Evolutionary conservation across 2,329 filamentous ascomycete species (phyloP).

Genomic region (Magnaporthiopsis rhizophila): DNA sequence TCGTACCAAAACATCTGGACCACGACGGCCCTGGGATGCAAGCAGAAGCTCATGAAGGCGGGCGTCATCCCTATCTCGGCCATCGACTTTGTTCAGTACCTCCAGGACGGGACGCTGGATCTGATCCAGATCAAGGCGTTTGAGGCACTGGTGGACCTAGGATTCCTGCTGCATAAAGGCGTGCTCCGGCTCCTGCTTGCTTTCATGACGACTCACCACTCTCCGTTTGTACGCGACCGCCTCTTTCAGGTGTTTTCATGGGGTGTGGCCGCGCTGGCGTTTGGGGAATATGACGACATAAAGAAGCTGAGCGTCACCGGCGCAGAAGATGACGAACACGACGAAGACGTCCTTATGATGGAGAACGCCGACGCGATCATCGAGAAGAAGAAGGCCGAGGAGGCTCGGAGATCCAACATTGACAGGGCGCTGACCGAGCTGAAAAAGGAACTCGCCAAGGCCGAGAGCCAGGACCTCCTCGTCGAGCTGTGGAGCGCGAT

Average conservation of each 20-base stretch:
- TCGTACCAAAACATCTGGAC: slow-evolving; percentile 64
- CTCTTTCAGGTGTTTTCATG: slow-evolving; percentile 51
- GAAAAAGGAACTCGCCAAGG: slow-evolving; percentile 31
- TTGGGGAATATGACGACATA: slow-evolving; percentile 42
- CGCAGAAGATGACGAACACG: slow-evolving; percentile 10
- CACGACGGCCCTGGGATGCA: slow-evolving; percentile 52
- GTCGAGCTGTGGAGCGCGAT: slow-evolving; percentile 41
- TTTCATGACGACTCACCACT: slow-evolving; percentile 52
- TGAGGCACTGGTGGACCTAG: slow-evolving; percentile 56
- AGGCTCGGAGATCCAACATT: slow-evolving; percentile 40
- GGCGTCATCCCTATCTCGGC: slow-evolving; percentile 47
- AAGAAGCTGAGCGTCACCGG: slow-evolving; percentile 14
- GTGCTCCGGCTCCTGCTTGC: slow-evolving; percentile 51
- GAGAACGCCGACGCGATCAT: slow-evolving; percentile 35
- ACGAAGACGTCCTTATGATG: slow-evolving; percentile 32
- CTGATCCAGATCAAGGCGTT: slow-evolving; percentile 59
- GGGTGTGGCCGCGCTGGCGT: slow-evolving; percentile 55
- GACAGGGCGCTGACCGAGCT: slow-evolving; percentile 39
- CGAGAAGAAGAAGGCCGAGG: slow-evolving; percentile 34
- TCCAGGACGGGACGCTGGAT: slow-evolving; percentile 56
- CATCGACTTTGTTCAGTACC: slow-evolving; percentile 53
- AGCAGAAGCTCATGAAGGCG: slow-evolving; percentile 55
- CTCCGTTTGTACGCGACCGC: slow-evolving; percentile 52
- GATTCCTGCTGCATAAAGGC: slow-evolving; percentile 44
- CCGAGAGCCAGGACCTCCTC: slow-evolving; percentile 31